phyloP scores from a whole-genome alignment of 306 rosid species.

The Rubus parviflorus region DNA sequence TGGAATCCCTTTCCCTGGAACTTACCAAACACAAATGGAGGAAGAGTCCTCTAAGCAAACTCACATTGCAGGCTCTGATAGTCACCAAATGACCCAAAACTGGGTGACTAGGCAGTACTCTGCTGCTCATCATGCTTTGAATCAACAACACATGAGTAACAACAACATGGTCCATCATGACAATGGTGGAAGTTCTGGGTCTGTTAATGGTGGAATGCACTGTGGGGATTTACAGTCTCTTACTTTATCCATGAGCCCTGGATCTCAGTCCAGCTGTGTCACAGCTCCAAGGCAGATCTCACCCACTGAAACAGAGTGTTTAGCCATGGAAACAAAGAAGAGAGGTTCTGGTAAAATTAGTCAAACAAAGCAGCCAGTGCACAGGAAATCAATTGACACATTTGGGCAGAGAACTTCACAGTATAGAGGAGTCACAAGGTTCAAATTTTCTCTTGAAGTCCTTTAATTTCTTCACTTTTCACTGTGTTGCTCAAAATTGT shows the following conservation, averaged over 20 bases:
- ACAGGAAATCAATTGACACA: conserved; percentile 90
- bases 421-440: conserved; percentile 97
- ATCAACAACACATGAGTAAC: conserved; percentile 41
- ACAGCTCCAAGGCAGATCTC: conserved; percentile 69
- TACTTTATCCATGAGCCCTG: conserved; percentile 86
- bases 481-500: not conserved
- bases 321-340: conserved; percentile 61
- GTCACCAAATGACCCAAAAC: conserved; percentile 42
- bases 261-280: conserved; percentile 95
- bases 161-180: conserved; percentile 25
- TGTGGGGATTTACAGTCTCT: conserved; percentile 75
- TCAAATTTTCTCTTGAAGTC: not conserved
- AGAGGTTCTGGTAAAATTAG: conserved; percentile 60
- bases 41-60: conserved; percentile 43
- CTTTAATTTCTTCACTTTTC: not conserved
- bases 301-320: conserved; percentile 51
- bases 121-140: conserved; percentile 32
- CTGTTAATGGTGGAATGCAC: conserved; percentile 38
- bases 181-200: conserved; percentile 37
- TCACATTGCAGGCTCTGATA: conserved; percentile 33
- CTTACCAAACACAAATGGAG: conserved; percentile 49
- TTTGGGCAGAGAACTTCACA: conserved; percentile 98
- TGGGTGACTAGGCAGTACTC: conserved; percentile 55
- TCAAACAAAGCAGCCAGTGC: conserved; percentile 75
- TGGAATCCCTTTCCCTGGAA: conserved; percentile 43